phyloP scores from a whole-genome alignment of 225 moss, liverwort and hornwort genomes.

The Sphagnum contortum region DNA sequence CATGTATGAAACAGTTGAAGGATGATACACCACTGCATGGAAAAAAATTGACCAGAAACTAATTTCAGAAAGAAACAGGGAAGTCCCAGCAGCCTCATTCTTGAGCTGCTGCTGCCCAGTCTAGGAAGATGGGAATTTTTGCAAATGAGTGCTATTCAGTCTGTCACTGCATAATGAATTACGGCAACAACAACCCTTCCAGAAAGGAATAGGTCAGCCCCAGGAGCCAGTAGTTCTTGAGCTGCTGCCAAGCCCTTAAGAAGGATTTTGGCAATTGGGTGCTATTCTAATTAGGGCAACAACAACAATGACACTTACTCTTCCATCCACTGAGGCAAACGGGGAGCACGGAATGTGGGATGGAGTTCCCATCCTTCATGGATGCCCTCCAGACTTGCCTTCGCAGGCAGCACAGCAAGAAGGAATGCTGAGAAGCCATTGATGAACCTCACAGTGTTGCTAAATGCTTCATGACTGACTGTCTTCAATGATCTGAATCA shows the following conservation, averaged over 20 bases:
- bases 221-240: too few species aligned
- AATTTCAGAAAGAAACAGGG: not conserved
- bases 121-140: too few species aligned
- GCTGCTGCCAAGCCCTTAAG: too few species aligned
- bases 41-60: not conserved
- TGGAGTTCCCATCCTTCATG: conserved; percentile 83
- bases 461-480: conserved; percentile 85
- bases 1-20: conserved; percentile 72
- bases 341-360: conserved; percentile 71
- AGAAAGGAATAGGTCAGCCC: too few species aligned
- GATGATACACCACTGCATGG: conserved; percentile 80
- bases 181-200: too few species aligned
- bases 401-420: conserved; percentile 70
- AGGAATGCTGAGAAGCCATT: conserved; percentile 81
- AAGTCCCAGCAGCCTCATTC: not conserved
- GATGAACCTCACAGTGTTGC: conserved; percentile 68
- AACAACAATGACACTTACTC: conserved; percentile 32
- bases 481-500: conserved; percentile 67
- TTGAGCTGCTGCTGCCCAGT: too few species aligned
- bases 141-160: too few species aligned
- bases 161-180: too few species aligned
- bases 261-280: too few species aligned
- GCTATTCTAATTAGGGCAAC: too few species aligned
- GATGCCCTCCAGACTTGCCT: conserved; percentile 72
- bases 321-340: conserved; percentile 87